Evolutionary conservation across 306 rosid genomes (phyloP).

Genomic region (Lithocarpus polystachyus): DNA sequence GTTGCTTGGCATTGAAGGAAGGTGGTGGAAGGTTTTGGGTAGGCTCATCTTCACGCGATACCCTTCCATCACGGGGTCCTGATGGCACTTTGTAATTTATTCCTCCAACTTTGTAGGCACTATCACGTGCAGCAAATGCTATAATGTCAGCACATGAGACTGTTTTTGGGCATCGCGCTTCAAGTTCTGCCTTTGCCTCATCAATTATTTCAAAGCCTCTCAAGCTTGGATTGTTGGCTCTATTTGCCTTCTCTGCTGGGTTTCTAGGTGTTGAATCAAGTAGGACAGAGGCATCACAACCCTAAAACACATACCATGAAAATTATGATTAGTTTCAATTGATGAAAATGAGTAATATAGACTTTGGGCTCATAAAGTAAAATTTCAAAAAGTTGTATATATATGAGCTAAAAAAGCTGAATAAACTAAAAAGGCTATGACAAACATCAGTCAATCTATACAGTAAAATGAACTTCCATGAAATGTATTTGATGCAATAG

Average conservation of each 20-base stretch:
- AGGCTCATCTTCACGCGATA: background rate
- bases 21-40: background rate
- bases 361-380: too few species aligned
- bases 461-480: too few species aligned
- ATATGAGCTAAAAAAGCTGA: too few species aligned
- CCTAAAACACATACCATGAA: slow-evolving; percentile 14
- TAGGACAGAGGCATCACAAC: slow-evolving; percentile 38
- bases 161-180: slow-evolving; percentile 34
- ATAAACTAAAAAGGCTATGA: too few species aligned
- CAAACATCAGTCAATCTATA: too few species aligned
- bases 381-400: too few species aligned
- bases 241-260: slow-evolving; percentile 31
- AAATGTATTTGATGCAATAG: too few species aligned
- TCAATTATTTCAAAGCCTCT: slow-evolving; percentile 37
- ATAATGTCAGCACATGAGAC: slow-evolving; percentile 43
- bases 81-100: background rate
- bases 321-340: too few species aligned
- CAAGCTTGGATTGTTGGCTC: slow-evolving; percentile 34
- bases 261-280: slow-evolving; percentile 28
- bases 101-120: background rate
- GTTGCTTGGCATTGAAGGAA: background rate
- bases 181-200: slow-evolving; percentile 30
- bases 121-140: slow-evolving; percentile 39
- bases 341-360: too few species aligned
- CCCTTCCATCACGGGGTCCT: background rate